phyloP scores from a whole-genome alignment of 2,329 filamentous ascomycete genomes.

The Fusarium agapanthi region DNA sequence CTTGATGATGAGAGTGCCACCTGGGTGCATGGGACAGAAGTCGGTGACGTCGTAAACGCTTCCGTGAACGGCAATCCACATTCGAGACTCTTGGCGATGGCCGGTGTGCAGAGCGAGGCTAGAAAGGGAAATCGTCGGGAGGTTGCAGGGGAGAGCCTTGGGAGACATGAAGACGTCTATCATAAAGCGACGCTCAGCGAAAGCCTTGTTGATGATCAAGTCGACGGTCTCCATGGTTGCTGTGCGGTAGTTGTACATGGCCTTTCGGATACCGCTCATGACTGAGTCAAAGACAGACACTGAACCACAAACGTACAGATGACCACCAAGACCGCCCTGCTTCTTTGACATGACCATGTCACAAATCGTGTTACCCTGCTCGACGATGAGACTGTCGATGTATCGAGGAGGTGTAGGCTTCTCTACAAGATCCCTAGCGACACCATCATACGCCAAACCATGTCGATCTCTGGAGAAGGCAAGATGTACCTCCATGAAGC shows the following conservation, averaged over 20 bases:
- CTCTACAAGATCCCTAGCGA: slow-evolving; percentile 56
- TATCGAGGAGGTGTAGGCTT: slow-evolving; percentile 59
- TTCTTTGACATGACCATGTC: slow-evolving; percentile 66
- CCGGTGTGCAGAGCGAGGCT: slow-evolving; percentile 61
- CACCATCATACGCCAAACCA: slow-evolving; percentile 56
- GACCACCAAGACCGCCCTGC: slow-evolving; percentile 58
- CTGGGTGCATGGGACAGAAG: slow-evolving; percentile 62
- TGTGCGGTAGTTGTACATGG: slow-evolving; percentile 62
- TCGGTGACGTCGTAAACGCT: slow-evolving; percentile 63
- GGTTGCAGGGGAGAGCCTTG: slow-evolving; percentile 59
- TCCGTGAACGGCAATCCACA: slow-evolving; percentile 63
- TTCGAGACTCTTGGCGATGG: slow-evolving; percentile 54
- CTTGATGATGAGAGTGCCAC: slow-evolving; percentile 62
- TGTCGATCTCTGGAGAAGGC: slow-evolving; percentile 61
- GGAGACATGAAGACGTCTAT: slow-evolving; percentile 66
- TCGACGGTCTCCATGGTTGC: slow-evolving; percentile 62
- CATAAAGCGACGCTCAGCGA: slow-evolving; percentile 65
- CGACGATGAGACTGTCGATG: slow-evolving; percentile 60
- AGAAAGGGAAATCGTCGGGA: slow-evolving; percentile 59
- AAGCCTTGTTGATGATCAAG: slow-evolving; percentile 59
- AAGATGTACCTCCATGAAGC: slow-evolving; percentile 61
- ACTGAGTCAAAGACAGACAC: slow-evolving; percentile 56
- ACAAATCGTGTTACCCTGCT: slow-evolving; percentile 60
- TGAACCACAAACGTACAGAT: slow-evolving; percentile 46
- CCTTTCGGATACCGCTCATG: slow-evolving; percentile 64